phyloP scores from a whole-genome alignment of 1,284 basidiomycete genomes.

The Phenoliferia sp. region DNA sequence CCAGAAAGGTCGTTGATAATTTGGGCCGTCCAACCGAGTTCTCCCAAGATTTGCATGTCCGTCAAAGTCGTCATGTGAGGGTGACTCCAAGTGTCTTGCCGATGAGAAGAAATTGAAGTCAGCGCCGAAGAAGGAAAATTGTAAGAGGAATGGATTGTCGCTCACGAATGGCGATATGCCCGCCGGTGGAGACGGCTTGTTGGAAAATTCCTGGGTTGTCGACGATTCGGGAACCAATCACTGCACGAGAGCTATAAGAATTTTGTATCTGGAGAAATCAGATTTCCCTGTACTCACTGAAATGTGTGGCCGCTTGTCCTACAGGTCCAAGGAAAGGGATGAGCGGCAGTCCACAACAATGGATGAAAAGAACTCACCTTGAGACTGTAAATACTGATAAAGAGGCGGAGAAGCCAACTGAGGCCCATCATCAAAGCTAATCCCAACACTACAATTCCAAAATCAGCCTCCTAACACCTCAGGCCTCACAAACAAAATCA shows the following conservation, averaged over 20 bases:
- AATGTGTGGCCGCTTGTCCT: not conserved
- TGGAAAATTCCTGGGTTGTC: slow-evolving; percentile 48
- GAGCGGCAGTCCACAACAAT: no score
- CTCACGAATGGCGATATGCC: slow-evolving; percentile 42
- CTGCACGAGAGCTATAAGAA: slow-evolving; percentile 65
- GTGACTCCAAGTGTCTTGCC: slow-evolving; percentile 19
- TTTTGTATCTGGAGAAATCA: not conserved
- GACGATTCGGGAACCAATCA: slow-evolving; percentile 71
- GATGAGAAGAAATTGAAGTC: not conserved
- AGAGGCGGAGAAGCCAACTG: slow-evolving; percentile 49
- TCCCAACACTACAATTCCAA: not conserved
- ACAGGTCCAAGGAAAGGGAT: slow-evolving; percentile 40
- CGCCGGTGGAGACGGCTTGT: slow-evolving; percentile 18
- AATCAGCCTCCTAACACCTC: not conserved
- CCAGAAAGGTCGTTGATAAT: slow-evolving; percentile 65
- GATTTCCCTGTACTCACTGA: no score
- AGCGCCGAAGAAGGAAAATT: not conserved
- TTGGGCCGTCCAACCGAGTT: slow-evolving; percentile 78
- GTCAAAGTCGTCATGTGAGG: slow-evolving; percentile 62
- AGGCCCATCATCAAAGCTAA: slow-evolving; percentile 69
- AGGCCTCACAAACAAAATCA: slow-evolving; percentile 6
- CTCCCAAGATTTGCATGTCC: slow-evolving; percentile 64
- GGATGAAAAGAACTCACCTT: no score
- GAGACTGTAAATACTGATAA: slow-evolving; percentile 56
- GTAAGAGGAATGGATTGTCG: slow-evolving; percentile 58